Evolutionary conservation across 192 early-diverging fungal genomes (phyloP).

Genomic region (Backusella morwellensis): DNA sequence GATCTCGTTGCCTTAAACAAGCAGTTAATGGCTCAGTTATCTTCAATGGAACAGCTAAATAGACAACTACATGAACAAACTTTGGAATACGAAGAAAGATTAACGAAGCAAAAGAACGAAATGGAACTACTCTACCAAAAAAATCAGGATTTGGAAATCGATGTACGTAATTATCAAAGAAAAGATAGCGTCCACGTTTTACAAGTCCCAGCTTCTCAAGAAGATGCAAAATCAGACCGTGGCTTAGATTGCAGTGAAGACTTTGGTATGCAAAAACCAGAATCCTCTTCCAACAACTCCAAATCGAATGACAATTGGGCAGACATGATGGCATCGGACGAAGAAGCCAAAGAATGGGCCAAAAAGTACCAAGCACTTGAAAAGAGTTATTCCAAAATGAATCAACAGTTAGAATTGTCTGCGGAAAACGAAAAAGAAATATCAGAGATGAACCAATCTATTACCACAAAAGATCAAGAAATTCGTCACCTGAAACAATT

Average conservation of each 20-base stretch:
- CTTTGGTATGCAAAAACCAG: neutral
- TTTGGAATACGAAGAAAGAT: neutral
- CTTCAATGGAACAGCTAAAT: neutral
- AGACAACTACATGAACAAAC: slow-evolving; percentile 4
- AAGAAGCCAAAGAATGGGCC: slow-evolving; percentile 14
- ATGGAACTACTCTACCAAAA: neutral
- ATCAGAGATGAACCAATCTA: neutral
- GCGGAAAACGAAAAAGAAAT: neutral
- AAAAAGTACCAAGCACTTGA: slow-evolving; percentile 6
- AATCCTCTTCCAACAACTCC: neutral
- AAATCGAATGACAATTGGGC: slow-evolving; percentile 6
- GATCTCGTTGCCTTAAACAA: slow-evolving; percentile 2
- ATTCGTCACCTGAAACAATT: slow-evolving; percentile 14
- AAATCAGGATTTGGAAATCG: neutral
- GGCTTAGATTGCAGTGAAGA: slow-evolving; percentile 10
- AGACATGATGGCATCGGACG: slow-evolving; percentile 14
- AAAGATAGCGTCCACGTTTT: neutral
- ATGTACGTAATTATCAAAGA: too few relatives aligned
- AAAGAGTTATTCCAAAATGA: neutral
- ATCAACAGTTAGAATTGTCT: neutral
- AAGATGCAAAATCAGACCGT: neutral
- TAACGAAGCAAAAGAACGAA: neutral
- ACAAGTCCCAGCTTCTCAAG: neutral
- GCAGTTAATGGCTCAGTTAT: neutral
- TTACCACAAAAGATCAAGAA: slow-evolving; percentile 10